These are phyloP conservation scores for Magnolia officinalis DNA, from an alignment of 164 flowering plant species.

Conservation along the genomic window DNA sequence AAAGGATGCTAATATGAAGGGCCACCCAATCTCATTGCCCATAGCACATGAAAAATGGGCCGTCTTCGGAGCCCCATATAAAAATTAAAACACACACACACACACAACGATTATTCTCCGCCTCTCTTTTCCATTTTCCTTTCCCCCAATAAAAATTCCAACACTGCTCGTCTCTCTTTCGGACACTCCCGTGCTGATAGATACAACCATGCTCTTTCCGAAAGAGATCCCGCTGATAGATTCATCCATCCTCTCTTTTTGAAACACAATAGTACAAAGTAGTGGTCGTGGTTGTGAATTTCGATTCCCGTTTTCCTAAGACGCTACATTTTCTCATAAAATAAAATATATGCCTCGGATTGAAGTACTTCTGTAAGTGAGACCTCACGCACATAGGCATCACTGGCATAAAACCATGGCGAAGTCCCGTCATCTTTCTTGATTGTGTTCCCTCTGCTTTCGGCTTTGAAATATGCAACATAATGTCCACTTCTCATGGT, in stretches of 20 bases:
- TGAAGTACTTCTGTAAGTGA: conserved; percentile 70
- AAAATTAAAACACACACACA: too few relatives aligned
- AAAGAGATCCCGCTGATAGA: neutral
- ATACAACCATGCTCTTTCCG: neutral
- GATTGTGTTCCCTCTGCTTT: conserved; percentile 20
- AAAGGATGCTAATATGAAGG: too few relatives aligned
- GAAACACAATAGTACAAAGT: neutral
- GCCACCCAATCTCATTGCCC: neutral
- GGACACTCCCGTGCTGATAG: neutral
- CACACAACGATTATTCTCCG: neutral
- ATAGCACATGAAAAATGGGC: neutral
- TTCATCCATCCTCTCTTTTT: neutral
- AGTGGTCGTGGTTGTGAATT: neutral
- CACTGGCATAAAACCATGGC: conserved; percentile 78
- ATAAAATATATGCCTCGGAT: conserved; percentile 83
- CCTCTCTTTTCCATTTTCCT: neutral
- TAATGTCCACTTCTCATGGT: conserved; percentile 93
- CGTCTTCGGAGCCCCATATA: neutral
- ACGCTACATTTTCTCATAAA: conserved; percentile 47
- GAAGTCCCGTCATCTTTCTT: conserved; percentile 20
- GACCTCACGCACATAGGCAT: conserved; percentile 56
- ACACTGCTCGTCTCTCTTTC: neutral
- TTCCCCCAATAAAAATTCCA: too few relatives aligned
- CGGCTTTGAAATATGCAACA: conserved; percentile 76
- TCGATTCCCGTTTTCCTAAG: neutral